These are phyloP conservation scores for Paraphaeosphaeria minitans DNA, from an alignment of 2,329 filamentous ascomycete species.

Conservation along the genomic window DNA sequence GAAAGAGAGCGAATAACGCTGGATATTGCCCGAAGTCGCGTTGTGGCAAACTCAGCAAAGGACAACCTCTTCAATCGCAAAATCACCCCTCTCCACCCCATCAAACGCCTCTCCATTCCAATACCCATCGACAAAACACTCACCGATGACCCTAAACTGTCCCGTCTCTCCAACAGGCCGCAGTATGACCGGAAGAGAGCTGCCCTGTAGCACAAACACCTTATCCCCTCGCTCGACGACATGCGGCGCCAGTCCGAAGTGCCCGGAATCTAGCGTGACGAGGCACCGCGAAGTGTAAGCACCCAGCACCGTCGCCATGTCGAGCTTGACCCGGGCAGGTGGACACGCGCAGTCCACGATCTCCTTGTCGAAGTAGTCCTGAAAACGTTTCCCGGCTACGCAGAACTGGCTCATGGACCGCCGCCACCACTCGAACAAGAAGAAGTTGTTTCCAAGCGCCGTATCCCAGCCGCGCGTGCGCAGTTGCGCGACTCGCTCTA, in stretches of 20 bases:
- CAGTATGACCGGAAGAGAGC: conserved; percentile 5
- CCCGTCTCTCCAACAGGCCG: background rate
- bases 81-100: conserved; percentile 2
- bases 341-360: background rate
- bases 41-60: background rate
- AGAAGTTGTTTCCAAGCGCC: background rate
- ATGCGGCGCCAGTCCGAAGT: conserved; percentile 8
- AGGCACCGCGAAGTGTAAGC: background rate
- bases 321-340: background rate
- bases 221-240: background rate
- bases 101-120: conserved; percentile 3
- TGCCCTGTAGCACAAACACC: conserved; percentile 5
- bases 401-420: conserved; percentile 5
- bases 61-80: background rate
- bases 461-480: background rate
- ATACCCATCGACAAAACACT: conserved; percentile 12
- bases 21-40: too few relatives aligned
- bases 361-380: background rate
- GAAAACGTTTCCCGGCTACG: conserved; percentile 7
- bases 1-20: too few relatives aligned
- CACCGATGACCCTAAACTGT: conserved; percentile 4
- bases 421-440: conserved; percentile 4
- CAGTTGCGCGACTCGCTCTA: background rate
- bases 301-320: background rate
- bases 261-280: background rate